These are phyloP conservation scores for Dryas octopetala DNA, from an alignment of 306 rosid species.

Conservation along the genomic window DNA sequence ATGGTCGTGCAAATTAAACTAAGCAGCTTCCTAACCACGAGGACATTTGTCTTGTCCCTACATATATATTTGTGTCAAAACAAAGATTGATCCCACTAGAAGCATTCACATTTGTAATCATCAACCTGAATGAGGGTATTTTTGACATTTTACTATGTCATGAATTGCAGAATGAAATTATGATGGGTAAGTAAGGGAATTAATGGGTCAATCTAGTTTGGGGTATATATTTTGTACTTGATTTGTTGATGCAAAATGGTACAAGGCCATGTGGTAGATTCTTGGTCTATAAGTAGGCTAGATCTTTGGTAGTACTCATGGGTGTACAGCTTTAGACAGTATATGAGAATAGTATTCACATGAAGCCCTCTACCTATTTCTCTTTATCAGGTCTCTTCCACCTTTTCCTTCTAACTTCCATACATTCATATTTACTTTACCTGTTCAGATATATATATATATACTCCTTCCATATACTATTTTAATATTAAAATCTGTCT, in stretches of 20 bases:
- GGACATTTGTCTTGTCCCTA: slow-evolving; percentile 11
- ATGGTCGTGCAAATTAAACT: slow-evolving; percentile 32
- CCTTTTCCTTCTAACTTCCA: slow-evolving; percentile 30
- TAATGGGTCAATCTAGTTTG: background rate
- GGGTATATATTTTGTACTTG: slow-evolving; percentile 58
- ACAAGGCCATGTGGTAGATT: slow-evolving; percentile 82
- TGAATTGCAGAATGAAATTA: background rate
- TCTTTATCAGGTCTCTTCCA: slow-evolving; percentile 31
- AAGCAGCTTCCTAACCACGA: slow-evolving; percentile 28
- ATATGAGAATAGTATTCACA: slow-evolving; percentile 56
- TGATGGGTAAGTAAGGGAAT: slow-evolving; percentile 4
- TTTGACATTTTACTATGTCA: background rate
- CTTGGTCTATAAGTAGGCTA: slow-evolving; percentile 51
- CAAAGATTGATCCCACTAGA: slow-evolving; percentile 17
- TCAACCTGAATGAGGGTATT: background rate
- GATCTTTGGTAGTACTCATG: slow-evolving; percentile 37
- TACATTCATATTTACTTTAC: slow-evolving; percentile 19
- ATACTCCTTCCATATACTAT: background rate
- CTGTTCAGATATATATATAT: background rate
- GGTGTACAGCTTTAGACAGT: slow-evolving; percentile 41
- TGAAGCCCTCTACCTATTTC: slow-evolving; percentile 32
- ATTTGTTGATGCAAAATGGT: slow-evolving; percentile 45
- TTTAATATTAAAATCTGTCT: background rate
- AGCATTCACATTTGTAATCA: background rate
- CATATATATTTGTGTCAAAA: slow-evolving; percentile 16